Conservation (phyloP, 108 stramenopile species). For the Cyclostephanos invisitatus region DNA sequence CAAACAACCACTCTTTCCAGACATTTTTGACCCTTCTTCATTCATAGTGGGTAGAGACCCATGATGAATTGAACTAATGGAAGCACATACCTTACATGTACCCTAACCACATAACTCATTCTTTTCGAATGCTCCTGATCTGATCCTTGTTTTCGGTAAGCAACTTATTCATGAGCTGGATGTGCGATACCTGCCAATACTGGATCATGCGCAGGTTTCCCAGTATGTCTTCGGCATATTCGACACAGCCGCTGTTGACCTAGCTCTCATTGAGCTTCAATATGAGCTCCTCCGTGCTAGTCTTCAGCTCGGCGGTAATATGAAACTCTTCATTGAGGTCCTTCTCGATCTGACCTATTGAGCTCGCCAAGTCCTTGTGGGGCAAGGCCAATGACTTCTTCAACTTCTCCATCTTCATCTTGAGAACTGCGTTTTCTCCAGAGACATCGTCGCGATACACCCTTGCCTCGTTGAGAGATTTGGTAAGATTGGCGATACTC, state of each 20-base stretch:
- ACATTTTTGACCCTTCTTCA: no score
- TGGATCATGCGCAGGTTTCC: constrained; percentile 9
- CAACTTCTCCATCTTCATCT: not conserved
- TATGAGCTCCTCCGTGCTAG: not conserved
- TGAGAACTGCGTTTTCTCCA: not conserved
- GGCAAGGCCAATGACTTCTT: not conserved
- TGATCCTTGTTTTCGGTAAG: constrained; percentile 1
- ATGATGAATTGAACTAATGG: no score
- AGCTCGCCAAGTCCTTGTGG: not conserved
- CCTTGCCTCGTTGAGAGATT: constrained; percentile 1
- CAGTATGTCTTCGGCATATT: not conserved
- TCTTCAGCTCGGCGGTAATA: constrained; percentile 5
- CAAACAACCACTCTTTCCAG: no score
- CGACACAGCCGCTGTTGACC: not conserved
- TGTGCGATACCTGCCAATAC: constrained; percentile 7
- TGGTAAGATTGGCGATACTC: not conserved
- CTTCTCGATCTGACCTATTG: constrained; percentile 3
- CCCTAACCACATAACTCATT: no score
- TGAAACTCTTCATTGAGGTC: constrained; percentile 5
- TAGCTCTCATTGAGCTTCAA: not conserved
- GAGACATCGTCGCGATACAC: not conserved
- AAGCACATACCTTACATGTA: no score
- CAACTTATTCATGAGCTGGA: constrained; percentile 12
- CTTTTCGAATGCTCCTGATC: not conserved
- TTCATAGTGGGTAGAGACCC: no score